Percentiles rank a stretch among this genome's conserved stretches.
phyloP scores from a whole-genome alignment of 208 protist species.

The Histomonas meleagridis region DNA sequence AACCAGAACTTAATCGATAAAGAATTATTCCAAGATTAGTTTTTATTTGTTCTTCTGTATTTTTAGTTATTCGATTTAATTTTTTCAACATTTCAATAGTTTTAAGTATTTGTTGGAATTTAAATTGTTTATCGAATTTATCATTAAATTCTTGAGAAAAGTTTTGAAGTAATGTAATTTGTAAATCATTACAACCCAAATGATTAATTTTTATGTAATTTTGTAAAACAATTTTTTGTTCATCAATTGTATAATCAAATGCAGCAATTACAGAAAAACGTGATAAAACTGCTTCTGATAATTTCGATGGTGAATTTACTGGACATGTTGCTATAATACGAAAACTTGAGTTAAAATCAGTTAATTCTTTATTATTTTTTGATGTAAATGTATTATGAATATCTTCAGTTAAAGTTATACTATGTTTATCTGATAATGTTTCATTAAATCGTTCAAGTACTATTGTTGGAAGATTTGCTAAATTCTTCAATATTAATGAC shows the following conservation, averaged over 20 bases:
- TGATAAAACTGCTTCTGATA: background rate
- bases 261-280: background rate
- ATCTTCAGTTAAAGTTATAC: background rate
- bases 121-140: background rate
- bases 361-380: background rate
- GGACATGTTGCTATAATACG: background rate
- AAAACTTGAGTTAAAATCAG: background rate
- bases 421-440: background rate
- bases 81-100: background rate
- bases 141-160: background rate
- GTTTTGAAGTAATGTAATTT: background rate
- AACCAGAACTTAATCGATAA: too few relatives aligned
- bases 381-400: background rate
- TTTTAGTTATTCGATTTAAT: too few relatives aligned
- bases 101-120: background rate
- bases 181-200: background rate
- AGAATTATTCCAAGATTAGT: too few relatives aligned
- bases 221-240: background rate
- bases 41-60: too few relatives aligned
- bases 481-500: background rate
- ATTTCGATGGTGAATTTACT: background rate
- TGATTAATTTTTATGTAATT: background rate
- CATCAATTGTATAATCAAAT: background rate
- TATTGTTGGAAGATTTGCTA: background rate
- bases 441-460: slow-evolving; percentile 7